Evolutionary conservation across 495 filamentous ascomycete genomes (phyloP), one percentile per base, ranked within the genome.

Genomic region (Xylaria telfairii): DNA sequence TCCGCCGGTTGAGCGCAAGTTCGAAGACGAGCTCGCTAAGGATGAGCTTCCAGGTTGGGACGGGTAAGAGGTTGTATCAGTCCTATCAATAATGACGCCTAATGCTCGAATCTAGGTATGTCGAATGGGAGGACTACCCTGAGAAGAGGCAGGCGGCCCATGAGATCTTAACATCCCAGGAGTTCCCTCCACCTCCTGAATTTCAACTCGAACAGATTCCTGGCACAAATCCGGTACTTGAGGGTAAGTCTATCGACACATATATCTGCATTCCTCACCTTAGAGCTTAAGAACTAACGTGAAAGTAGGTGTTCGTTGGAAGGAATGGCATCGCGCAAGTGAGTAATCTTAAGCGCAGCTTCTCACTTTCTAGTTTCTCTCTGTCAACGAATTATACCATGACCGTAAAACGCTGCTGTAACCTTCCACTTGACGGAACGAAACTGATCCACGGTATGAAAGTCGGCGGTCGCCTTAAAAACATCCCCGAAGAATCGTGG

Each of bases 111-210:
- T 12, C 24, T 24, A 82, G 81, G 0, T 90, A 91, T 72, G 82
- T 92, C 5, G 90, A 92, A 75, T 92, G 90, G 90, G 90, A 92
- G 74, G 83, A 86, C 15, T 90, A 91, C 66, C 90, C 89, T 0
- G 89, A 91, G 51, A 91, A 90, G 77, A 88, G 89, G 73, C 81
- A 82, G 57, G 78, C 81, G 53, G 90, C 87, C 15, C 81, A 84
- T n/a, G 78, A 86, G 49, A 84, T 91, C 62, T 73, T 92, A 7
- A 77, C 78, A n/a, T 80, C 81, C 39, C 86, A 91, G 59, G 83
- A 84, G 42, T 92, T 92, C 63, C 81, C 84, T 0, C 77, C 82
- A 39, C 82, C 83, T 46, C 88, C 90, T 0, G 90, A 91, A 71
- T 92, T 86, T 71, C 86, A 89, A 69, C 81, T 90, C 1, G 84